These are phyloP conservation scores for Neurospora cerealis DNA, from an alignment of 495 filamentous ascomycete species.

Conservation along the genomic window DNA sequence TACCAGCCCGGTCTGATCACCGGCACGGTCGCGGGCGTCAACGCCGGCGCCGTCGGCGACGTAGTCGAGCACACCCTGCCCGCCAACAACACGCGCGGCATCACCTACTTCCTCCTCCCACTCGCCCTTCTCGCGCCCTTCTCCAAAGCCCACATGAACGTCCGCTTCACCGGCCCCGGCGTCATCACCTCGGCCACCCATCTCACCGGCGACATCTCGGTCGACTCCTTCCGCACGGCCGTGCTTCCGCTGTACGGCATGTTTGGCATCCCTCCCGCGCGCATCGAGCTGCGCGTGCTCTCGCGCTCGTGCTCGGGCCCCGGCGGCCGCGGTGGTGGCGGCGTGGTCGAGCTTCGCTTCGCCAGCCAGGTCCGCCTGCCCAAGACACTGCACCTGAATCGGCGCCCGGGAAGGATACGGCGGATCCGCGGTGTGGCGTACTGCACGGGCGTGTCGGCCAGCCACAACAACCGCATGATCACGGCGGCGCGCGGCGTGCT, in stretches of 20 bases:
- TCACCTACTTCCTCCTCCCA: slow-evolving; percentile 87
- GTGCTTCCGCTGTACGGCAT: slow-evolving; percentile 80
- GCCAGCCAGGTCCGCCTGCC: slow-evolving; percentile 84
- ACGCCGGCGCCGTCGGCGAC: slow-evolving; percentile 50
- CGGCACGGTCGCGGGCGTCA: slow-evolving; percentile 57
- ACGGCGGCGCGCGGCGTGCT: slow-evolving; percentile 77
- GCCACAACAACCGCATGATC: slow-evolving; percentile 94
- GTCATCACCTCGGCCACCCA: slow-evolving; percentile 84
- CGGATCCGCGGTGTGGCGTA: slow-evolving; percentile 88
- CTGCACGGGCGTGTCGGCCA: slow-evolving; percentile 75
- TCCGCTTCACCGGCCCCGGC: slow-evolving; percentile 79
- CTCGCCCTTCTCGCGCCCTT: slow-evolving; percentile 90
- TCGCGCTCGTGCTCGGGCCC: slow-evolving; percentile 65
- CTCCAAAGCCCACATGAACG: slow-evolving; percentile 76
- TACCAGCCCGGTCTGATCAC: slow-evolving; percentile 90
- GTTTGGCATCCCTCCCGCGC: slow-evolving; percentile 72
- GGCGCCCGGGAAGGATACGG: slow-evolving; percentile 71
- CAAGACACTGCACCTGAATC: slow-evolving; percentile 86
- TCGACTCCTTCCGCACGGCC: slow-evolving; percentile 88
- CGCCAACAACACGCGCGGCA: slow-evolving; percentile 60
- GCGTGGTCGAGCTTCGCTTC: slow-evolving; percentile 85
- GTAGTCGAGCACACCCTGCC: slow-evolving; percentile 71
- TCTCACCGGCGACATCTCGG: slow-evolving; percentile 65
- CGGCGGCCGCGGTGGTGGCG: slow-evolving; percentile 68
- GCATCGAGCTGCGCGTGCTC: slow-evolving; percentile 80